Base-by-base conservation (phyloP, 768 basidiomycete genomes). In the Boletus edulis region DNA sequence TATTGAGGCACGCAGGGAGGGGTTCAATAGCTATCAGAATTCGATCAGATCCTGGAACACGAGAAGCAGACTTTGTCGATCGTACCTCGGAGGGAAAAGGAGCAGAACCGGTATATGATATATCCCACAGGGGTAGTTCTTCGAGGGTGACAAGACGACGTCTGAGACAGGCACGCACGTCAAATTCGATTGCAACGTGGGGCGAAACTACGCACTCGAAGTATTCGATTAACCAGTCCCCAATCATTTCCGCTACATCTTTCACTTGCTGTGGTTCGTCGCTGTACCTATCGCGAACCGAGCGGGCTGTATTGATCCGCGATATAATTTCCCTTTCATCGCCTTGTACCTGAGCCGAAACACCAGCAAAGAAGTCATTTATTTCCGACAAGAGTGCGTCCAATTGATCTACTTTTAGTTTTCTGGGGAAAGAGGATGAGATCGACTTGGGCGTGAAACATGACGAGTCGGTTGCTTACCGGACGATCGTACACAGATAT, bases 71-170 rank as follows among this genome's bases (percentile, higher is more conserved):
- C 13, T 10, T 20, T 3, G 46, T 32, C 32, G 22, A 15, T 62
- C 74, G 44, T 58, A 89, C 88, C 73, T 91, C 86, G 12, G 79
- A 77, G 3, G 88, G 85, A 57, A 88, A 87, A 1, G 84, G 80
- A 3, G 81, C 75, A 7, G 71, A 64, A 5, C 87, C 85, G 0
- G 84, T 89, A 54, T 84, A 89, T 87, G 87, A 91, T 10, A 89
- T 68, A 52, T 86, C 83, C 82, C 85, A 90, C 29, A 91, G 69
- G 14, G 71, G 67, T 3, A 69, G 55, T 6, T 78, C 76, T 51
- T 87, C 86, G 0, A 83, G 72, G 4, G 79, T 74, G 14, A 72
- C 57, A 11, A 82, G 57, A 14, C 74, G 68, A 8, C 67, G 66
- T 48, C 85, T 87, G 58, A 11, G 29, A 46, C 47, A 56, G 42